Base-by-base conservation (phyloP, 78 protist species). In the Isochrysis galbana region DNA sequence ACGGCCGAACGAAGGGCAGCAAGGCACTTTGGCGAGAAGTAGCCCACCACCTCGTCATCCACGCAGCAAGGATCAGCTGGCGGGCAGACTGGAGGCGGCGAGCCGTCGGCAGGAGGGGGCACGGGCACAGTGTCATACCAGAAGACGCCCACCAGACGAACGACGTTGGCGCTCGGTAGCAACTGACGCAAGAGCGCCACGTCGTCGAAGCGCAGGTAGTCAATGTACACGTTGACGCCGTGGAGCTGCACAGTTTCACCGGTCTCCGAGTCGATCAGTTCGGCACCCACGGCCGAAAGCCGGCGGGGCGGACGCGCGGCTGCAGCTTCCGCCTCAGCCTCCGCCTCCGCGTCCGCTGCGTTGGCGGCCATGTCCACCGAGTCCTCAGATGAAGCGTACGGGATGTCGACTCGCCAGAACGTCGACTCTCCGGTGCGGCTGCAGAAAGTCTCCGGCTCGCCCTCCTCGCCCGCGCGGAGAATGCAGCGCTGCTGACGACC, bases 81-180 rank as follows among this genome's bases (percentile, higher is more conserved):
- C 5, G 74, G 36, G 14, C 74, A 61, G 3, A 61, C 2, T 14
- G 61, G 61, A 14, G 61, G 61, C 7, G 61, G 14, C 29, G 61
- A 51, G 61, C 61, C 61, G 23, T 61, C 74, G 36, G 23, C 26
- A 3, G 74, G 23, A 3, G 74, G 74, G 5, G 74, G 23, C 29
- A 32, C 22, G 47, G 23, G 47, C 32, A 21, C 46, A 29, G 47
- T 46, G 22, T 77, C 84, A 2, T 36, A 32, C 84, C 84, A 77
- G 47, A 77, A 77, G 32, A 77, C 47, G 47, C 84, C 84, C n/a
- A 77, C 84, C 17, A 77, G 84, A n/a, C 84, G 84, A 26, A 77
- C 84, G 34, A 77, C 34, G 84, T 77, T 77, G 25, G 84, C 84
- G 10, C 34, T 3, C 17, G 84, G 84, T 1, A 77, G 84, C 46